These are phyloP conservation scores for Porphyrellus cyaneotinctus DNA, from an alignment of 768 basidiomycete species.

Conservation along the genomic window DNA sequence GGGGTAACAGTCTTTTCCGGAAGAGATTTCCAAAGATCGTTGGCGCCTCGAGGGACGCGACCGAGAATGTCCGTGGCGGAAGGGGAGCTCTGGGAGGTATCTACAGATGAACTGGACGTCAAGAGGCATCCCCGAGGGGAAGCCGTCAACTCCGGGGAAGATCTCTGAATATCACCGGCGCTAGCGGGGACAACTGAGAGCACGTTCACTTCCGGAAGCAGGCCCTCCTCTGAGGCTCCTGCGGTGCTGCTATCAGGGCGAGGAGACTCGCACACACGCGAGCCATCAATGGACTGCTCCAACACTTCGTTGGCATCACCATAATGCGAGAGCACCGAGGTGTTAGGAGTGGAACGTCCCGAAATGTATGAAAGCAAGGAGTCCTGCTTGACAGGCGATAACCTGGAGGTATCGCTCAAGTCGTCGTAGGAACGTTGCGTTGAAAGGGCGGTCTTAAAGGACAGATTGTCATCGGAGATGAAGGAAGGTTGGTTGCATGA, in stretches of 20 bases:
- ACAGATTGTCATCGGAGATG: constrained; percentile 18
- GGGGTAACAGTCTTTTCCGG: background rate
- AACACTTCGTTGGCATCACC: constrained; percentile 12
- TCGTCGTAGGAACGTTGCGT: constrained; percentile 19
- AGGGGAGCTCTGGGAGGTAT: background rate
- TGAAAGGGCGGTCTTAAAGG: constrained; percentile 25
- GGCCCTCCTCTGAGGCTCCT: background rate
- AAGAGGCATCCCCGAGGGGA: background rate
- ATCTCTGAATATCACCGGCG: background rate
- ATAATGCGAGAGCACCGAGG: constrained; percentile 21
- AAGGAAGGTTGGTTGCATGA: constrained; percentile 14
- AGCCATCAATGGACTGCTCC: background rate
- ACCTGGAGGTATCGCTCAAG: constrained; percentile 14
- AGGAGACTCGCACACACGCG: background rate
- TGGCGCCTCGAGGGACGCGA: background rate
- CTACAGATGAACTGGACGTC: background rate
- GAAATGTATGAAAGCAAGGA: constrained; percentile 19
- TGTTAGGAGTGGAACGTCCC: constrained; percentile 21
- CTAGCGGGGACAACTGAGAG: background rate
- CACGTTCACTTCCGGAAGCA: background rate
- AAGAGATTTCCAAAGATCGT: background rate
- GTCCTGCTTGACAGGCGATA: constrained; percentile 16
- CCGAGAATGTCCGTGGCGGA: background rate
- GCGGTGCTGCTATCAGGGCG: background rate
- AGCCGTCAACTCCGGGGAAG: background rate